Evolutionary conservation across 148 eudicot genomes (phyloP), one percentile per base, ranked within the genome.

Genomic region (Cornus suecica): DNA sequence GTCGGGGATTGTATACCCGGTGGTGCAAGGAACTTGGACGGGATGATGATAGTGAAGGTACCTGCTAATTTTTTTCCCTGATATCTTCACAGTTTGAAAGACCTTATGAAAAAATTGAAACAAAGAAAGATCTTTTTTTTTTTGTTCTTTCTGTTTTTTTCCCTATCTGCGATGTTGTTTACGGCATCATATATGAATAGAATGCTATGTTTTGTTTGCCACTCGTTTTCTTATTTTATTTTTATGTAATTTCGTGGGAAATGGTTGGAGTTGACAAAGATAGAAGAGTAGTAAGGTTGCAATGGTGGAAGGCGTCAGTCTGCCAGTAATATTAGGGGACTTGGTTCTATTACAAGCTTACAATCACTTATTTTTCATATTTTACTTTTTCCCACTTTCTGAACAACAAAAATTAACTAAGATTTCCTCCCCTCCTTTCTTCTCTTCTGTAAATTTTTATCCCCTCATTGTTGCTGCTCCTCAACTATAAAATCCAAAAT

Each of bases 1-100:
- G 86, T 87, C 64, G 97, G 94, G 32, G 97, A 95, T 81, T 73
- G 80, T 79, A 93, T 95, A 80, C 99, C 99, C 65, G 99, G 99
- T 29, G 99, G 99, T 64, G 99, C 99, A 25, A 81, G 99, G 76
- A 95, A 95, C 82, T 77, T 95, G 82, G 99, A 95, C 80, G 99
- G 99, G 77, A 95, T 95, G 99, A 86, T 95, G 83, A 85, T 95
- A 61, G 90, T 93, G 71, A 89, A 87, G 93, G 99, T 92, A 88
- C 56, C 78, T 37, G 41, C 58, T 79, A 68, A 29, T 60, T 65
- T 45, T 73, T 70, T 52, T 34, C 52, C 75, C 16, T 66, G 58
- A 2, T 20, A 14, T 54, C 13, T 30, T 31, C 32, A 52, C 68
- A 41, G 64, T 41, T 30, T 28, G 1, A n/a, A 25, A 32, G 42